These are phyloP conservation scores for Podospora pseudoanserina DNA, from an alignment of 495 filamentous ascomycete genomes.

Conservation along the genomic window DNA sequence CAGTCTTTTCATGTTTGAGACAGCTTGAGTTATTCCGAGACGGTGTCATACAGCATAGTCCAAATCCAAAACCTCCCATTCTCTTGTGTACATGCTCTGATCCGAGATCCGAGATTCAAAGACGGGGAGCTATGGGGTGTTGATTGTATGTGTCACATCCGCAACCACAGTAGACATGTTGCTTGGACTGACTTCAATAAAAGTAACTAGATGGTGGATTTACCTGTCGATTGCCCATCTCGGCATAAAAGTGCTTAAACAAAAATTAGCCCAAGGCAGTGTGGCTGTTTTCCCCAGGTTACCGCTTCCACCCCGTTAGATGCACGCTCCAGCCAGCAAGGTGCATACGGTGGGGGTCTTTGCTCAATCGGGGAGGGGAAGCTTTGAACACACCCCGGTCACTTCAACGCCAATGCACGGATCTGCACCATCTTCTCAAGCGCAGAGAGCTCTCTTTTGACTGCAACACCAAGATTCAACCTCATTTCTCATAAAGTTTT, in stretches of 20 bases:
- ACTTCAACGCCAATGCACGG: slow-evolving; percentile 21
- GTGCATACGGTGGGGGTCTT: slow-evolving; percentile 7
- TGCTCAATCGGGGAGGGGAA: slow-evolving; percentile 11
- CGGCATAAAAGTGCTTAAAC: background rate
- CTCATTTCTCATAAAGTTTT: slow-evolving; percentile 2
- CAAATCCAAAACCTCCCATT: background rate
- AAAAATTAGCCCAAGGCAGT: background rate
- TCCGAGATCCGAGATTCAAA: background rate
- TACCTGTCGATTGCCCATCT: background rate
- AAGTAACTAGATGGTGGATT: background rate
- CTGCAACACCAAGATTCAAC: slow-evolving; percentile 15
- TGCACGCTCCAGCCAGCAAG: background rate
- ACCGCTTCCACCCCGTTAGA: slow-evolving; percentile 7
- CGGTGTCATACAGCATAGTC: background rate
- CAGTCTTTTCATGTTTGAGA: background rate
- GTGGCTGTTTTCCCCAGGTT: background rate
- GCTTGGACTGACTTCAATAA: background rate
- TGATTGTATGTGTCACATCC: too few relatives aligned
- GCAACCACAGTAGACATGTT: too few relatives aligned
- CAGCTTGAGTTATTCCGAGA: background rate
- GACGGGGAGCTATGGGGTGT: background rate
- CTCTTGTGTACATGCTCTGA: background rate
- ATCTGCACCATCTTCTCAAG: slow-evolving; percentile 24
- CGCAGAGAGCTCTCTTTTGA: slow-evolving; percentile 28
- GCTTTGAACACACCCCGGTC: background rate